Evolutionary conservation across 1,139 yeast species (phyloP).

Genomic region (Lodderomyces orthopsilosis): DNA sequence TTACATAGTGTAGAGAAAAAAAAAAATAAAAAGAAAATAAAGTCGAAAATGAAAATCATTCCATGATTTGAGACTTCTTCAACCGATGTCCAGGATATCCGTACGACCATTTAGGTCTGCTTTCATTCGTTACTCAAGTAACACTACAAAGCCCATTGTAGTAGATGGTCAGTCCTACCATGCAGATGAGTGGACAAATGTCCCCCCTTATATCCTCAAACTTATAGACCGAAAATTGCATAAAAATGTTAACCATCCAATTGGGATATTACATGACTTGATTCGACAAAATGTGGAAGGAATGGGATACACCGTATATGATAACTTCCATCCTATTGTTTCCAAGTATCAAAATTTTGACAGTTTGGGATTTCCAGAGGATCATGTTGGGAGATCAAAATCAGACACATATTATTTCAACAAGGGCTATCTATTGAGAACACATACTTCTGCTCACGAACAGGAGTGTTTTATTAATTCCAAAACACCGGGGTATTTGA

Average conservation of each 20-base stretch:
- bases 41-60: neutral
- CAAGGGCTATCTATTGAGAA: slow-evolving; percentile 65
- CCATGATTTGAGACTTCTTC: neutral
- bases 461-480: slow-evolving; percentile 69
- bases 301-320: slow-evolving; percentile 76
- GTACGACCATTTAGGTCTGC: slow-evolving; percentile 2
- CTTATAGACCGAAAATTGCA: slow-evolving; percentile 75
- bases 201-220: slow-evolving; percentile 69
- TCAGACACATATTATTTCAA: slow-evolving; percentile 93
- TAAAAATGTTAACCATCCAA: slow-evolving; percentile 74
- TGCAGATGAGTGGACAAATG: slow-evolving; percentile 82
- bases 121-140: slow-evolving; percentile 1
- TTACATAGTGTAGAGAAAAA: neutral
- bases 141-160: slow-evolving; percentile 26
- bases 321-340: slow-evolving; percentile 81
- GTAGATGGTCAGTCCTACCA: slow-evolving; percentile 53
- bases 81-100: slow-evolving; percentile 4
- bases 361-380: slow-evolving; percentile 82
- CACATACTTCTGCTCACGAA: slow-evolving; percentile 98
- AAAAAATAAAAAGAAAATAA: neutral
- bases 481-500: slow-evolving; percentile 82
- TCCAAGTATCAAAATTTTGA: slow-evolving; percentile 84
- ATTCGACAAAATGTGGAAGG: slow-evolving; percentile 66
- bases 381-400: slow-evolving; percentile 91
- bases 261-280: slow-evolving; percentile 76